Evolutionary conservation across 2,329 filamentous ascomycete genomes (phyloP), one percentile per base, ranked within the genome.

Genomic region (Nothophaeocryptopus gaeumannii): DNA sequence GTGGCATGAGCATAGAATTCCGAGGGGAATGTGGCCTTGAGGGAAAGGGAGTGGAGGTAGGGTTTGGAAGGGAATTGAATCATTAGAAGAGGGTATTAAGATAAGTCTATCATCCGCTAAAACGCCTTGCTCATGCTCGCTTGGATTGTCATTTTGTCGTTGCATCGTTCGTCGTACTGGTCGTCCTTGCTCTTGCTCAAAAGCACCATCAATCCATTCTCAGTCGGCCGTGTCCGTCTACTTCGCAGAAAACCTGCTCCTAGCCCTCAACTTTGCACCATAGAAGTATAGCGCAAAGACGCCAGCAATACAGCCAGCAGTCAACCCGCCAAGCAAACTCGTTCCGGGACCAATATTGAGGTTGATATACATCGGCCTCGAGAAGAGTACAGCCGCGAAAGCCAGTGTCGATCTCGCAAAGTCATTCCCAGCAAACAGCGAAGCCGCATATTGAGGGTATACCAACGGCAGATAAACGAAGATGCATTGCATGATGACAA

Each of bases 361-460:
- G 58, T 82, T 80, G 12, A 69, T 65, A 49, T 78, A 86, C 46
- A 86, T 71, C 5, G 83, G 82, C 39, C 77, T 73, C 0, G 78
- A 76, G 58, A 84, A 85, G 14, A 85, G 67, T 39, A 86, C 75
- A 20, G 78, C 78, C 0, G 76, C 81, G 44, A 78, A 81, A 5
- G 82, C 83, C 2, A 86, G 67, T 2, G 79, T 76, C 29, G 73
- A 76, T 35, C 80, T 73, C 65, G 78, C 76, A 63, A 82, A 79
- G 68, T 83, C 80, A 60, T 83, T 84, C 5, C 74, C 79, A 1
- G 81, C 80, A 60, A 84, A 83, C 15, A 84, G 67, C 41, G 73
- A 78, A 33, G 81, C 80, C 0, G 80, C 79, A 60, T 72, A 72
- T 51, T 67, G 63, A 5, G 71, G 70, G 54, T 73, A 73, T 8